Evolutionary conservation across 2,329 filamentous ascomycete species (phyloP), one percentile per base, ranked within the genome.

Genomic region (Fusarium redolens): DNA sequence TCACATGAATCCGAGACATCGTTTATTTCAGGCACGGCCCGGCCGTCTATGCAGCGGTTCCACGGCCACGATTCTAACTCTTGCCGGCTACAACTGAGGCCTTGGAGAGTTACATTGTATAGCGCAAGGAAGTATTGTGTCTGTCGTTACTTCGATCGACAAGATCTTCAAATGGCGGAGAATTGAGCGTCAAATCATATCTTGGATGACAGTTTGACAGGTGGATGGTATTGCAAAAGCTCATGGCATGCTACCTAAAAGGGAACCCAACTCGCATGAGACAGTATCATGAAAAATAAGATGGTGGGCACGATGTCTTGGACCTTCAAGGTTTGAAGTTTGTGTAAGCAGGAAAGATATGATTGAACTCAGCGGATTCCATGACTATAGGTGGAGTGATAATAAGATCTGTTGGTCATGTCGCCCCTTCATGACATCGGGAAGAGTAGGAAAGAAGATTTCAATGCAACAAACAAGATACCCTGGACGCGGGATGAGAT

Each of bases 351-450:
- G 44, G 47, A 60, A 48, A 57, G 35, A 57, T 41, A 58, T 64
- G 54, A 62, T 63, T 64, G 57, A 58, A 61, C 31, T 28, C 41
- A 48, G 54, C 30, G 14, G 56, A 66, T 76, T 68, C 71, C 69
- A 51, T 73, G 68, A 75, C 63, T 40, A 41, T 37, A 56, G 25
- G 72, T 75, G 70, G 69, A 59, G 69, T 69, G 74, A 73, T 65
- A n/a, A 73, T 65, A n/a, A 43, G 38, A 56, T 54, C 55, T 56
- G 55, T 54, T 25, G 67, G 71, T 76, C 74, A 76, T 63, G 43
- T 67, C 66, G 75, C 61, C 31, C 40, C 31, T 63, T 54, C 28
- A n/a, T 31, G 20, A 37, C 22, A 37, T 50, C 31, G 57, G 64
- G 48, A 35, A 61, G 41, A 55, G 38, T 37, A 67, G 59, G 40